Evolutionary conservation across 1,284 basidiomycete genomes (phyloP).

Genomic region (Apiotrichum porosum): DNA sequence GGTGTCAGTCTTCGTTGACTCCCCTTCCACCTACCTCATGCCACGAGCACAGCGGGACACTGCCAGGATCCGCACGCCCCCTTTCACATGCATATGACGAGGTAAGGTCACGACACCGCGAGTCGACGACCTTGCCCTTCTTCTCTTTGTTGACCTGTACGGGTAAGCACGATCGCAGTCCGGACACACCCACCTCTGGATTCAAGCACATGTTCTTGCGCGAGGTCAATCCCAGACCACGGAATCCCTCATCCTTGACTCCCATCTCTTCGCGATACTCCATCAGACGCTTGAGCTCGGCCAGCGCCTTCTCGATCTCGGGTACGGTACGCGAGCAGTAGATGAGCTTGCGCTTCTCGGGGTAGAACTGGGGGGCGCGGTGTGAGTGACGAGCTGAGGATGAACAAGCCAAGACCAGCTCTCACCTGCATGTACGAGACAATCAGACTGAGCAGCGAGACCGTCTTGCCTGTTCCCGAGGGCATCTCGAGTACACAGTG

Average conservation of each 20-base stretch:
- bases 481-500: slow-evolving; percentile 99
- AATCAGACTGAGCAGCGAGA: slow-evolving; percentile 91
- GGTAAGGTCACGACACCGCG: slow-evolving; percentile 91
- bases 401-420: too few species aligned
- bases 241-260: slow-evolving; percentile 74
- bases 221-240: slow-evolving; percentile 88
- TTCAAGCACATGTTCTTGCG: slow-evolving; percentile 96
- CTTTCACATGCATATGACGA: slow-evolving; percentile 79
- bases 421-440: slow-evolving; percentile 93
- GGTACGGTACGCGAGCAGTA: slow-evolving; percentile 99
- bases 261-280: slow-evolving; percentile 76
- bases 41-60: slow-evolving; percentile 87
- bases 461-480: slow-evolving; percentile 98
- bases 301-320: slow-evolving; percentile 97
- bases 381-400: neutral
- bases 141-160: slow-evolving; percentile 91
- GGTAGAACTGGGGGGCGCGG: slow-evolving; percentile 70
- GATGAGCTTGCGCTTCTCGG: slow-evolving; percentile 86
- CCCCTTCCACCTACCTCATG: slow-evolving; percentile 67
- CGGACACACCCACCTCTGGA: slow-evolving; percentile 67
- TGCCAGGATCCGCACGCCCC: slow-evolving; percentile 80
- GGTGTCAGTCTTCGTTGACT: slow-evolving; percentile 4
- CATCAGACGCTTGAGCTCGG: slow-evolving; percentile 84
- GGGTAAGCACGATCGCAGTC: neutral
- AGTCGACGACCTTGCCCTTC: slow-evolving; percentile 96